Conservation (phyloP, 225 moss, liverwort and hornwort species). For the Sphagnum contortum region DNA sequence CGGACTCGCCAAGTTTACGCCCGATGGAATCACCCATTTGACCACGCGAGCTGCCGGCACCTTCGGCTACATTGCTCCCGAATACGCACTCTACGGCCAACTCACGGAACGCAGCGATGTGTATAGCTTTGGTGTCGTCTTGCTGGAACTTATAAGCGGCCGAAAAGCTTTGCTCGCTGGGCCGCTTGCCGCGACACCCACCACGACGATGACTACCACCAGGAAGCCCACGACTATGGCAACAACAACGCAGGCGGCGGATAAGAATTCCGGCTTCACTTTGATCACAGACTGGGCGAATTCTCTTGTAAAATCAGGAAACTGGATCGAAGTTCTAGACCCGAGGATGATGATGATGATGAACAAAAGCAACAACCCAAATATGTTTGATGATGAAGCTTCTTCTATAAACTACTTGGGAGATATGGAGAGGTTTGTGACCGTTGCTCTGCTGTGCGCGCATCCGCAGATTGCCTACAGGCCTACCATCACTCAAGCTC, state of each 20-base stretch:
- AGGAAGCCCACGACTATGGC: too few relatives aligned
- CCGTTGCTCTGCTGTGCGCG: constrained; percentile 54
- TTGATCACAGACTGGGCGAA: constrained; percentile 67
- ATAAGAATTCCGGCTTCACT: constrained; percentile 2
- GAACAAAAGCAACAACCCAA: background rate
- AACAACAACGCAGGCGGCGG: background rate
- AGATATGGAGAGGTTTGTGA: constrained; percentile 48
- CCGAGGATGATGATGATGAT: constrained; percentile 9
- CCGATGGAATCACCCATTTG: constrained; percentile 24
- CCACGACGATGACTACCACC: too few relatives aligned
- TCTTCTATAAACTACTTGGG: constrained; percentile 16
- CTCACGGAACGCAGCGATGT: constrained; percentile 30
- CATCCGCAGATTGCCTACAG: constrained; percentile 49
- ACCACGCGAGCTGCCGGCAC: constrained; percentile 27
- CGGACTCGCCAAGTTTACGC: constrained; percentile 31
- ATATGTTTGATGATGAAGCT: constrained; percentile 42
- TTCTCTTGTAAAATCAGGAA: constrained; percentile 41
- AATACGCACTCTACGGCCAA: constrained; percentile 33
- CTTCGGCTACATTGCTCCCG: constrained; percentile 29
- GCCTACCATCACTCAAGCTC: constrained; percentile 46
- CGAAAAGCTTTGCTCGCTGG: constrained; percentile 9
- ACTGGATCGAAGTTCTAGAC: constrained; percentile 34
- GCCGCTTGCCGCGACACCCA: too few relatives aligned
- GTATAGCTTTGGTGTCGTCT: constrained; percentile 34
- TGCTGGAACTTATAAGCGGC: constrained; percentile 33